Percentiles rank a stretch among this genome's conserved stretches.
Conservation (phyloP, 768 basidiomycete genomes). For the Vararia minispora region DNA sequence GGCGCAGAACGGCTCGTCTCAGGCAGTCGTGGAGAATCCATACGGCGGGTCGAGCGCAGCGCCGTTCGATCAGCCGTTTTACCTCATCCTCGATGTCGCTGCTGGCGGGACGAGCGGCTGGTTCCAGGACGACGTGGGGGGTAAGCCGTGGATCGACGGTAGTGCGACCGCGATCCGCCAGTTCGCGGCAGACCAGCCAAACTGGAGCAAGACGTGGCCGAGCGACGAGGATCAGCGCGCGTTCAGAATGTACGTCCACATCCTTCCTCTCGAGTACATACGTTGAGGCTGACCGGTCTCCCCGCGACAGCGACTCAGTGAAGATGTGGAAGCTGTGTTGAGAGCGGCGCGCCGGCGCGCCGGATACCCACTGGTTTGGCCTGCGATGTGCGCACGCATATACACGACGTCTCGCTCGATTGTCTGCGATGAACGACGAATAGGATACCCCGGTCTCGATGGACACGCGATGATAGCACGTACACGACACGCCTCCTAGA, state of each 20-base stretch:
- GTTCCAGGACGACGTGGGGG: slow-evolving; percentile 53
- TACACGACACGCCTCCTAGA: too few species aligned
- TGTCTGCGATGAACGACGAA: too few species aligned
- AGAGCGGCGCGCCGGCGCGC: too few species aligned
- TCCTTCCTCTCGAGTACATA: not conserved
- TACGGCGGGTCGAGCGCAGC: slow-evolving; percentile 33
- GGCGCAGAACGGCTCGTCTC: slow-evolving; percentile 30
- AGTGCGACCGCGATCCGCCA: slow-evolving; percentile 57
- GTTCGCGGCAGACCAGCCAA: slow-evolving; percentile 46
- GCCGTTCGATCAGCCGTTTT: slow-evolving; percentile 61
- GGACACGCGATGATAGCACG: too few species aligned
- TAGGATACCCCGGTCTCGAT: too few species aligned
- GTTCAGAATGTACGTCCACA: slow-evolving; percentile 48
- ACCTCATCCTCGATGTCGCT: slow-evolving; percentile 69
- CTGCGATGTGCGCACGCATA: too few species aligned
- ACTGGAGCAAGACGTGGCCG: slow-evolving; percentile 75
- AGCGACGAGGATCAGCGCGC: slow-evolving; percentile 46
- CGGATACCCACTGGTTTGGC: too few species aligned
- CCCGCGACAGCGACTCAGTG: slow-evolving; percentile 21
- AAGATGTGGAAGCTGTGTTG: slow-evolving; percentile 25
- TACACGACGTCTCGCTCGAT: too few species aligned
- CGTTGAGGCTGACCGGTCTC: not conserved
- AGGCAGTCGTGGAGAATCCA: slow-evolving; percentile 33
- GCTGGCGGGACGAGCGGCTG: slow-evolving; percentile 73
- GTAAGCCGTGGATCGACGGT: slow-evolving; percentile 55